Percentiles rank a stretch among this genome's conserved stretches.
Conservation (phyloP, 148 eudicot species). For the Spergularia bocconei region DNA sequence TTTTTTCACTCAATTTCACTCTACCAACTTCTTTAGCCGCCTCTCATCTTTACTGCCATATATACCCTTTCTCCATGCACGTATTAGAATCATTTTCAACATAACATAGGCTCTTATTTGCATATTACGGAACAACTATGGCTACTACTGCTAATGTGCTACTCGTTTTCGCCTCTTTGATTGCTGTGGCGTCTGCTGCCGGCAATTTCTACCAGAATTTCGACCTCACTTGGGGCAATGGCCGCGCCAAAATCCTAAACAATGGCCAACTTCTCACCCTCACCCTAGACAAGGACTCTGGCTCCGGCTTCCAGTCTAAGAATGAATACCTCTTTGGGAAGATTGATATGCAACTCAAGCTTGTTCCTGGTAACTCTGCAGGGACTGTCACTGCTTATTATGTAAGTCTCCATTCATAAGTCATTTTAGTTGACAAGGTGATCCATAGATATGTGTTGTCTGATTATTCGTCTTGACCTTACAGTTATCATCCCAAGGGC, state of each 20-base stretch:
- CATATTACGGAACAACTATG: neutral
- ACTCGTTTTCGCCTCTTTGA: constrained; percentile 5
- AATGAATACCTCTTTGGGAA: constrained; percentile 27
- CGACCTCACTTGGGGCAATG: constrained; percentile 32
- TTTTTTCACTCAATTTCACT: neutral
- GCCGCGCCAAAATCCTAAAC: constrained; percentile 27
- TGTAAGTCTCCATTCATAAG: constrained; percentile 2
- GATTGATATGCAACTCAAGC: constrained; percentile 32
- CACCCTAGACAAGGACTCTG: constrained; percentile 25
- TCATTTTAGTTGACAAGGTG: neutral
- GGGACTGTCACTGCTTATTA: constrained; percentile 34
- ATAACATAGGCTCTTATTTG: constrained; percentile 1
- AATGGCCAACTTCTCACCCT: constrained; percentile 32
- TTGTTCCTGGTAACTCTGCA: constrained; percentile 31
- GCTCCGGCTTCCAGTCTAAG: constrained; percentile 31
- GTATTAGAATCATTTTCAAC: no score
- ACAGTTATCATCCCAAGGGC: constrained; percentile 34
- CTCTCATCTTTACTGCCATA: neutral
- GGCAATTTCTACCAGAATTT: constrained; percentile 21
- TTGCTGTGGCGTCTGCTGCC: constrained; percentile 13
- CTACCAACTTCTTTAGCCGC: constrained; percentile 8
- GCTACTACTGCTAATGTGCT: constrained; percentile 2
- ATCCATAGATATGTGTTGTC: neutral
- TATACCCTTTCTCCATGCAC: neutral
- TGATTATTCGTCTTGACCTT: neutral